Base-by-base conservation (phyloP, 1,139 yeast genomes). In the Spathaspora sp. region DNA sequence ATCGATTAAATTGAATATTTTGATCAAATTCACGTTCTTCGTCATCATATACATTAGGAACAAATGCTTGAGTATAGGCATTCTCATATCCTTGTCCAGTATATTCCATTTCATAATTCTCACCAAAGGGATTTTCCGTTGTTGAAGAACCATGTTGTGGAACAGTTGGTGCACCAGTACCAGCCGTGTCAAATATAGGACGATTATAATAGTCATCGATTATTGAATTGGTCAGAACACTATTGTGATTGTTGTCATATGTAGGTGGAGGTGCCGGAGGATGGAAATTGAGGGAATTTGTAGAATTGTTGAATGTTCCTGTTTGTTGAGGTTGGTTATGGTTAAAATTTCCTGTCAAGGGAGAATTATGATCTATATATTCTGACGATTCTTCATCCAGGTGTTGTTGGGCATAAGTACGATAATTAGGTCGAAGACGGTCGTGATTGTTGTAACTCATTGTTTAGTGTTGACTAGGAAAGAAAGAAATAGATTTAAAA, bases 11-110 rank as follows among this genome's bases (percentile, higher is more conserved):
- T 45, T 65, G 72, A 45, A 74, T 74, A 15, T 64, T 57, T 45
- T 69, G 70, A 53, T 74, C 79, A 47, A 63, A 72, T 45, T 70
- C 75, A 37, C 62, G 54, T 51, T 72, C 76, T 36, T 74, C 79
- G 3, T 45, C 50, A 36, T 69, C 76, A 50, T 74, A 73, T 15
- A 67, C 74, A 51, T 73, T 72, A n/a, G 79, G 78, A 5, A 73
- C 78, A 51, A 74, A 74, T 7, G 79, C 71, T 53, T 72, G 76
- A 47, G 62, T 60, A 50, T 62, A 70, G 42, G 56, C 59, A 36
- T 40, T 44, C 17, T 48, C 39, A 40, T 34, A 37, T 45, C 57
- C 59, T 44, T 60, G 62, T 41, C 59, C 59, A 38, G 66, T 58
- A 29, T 62, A 60, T 46, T 63, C 62, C 61, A 67, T 49, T 52